These are phyloP conservation scores for Claviceps spartinae DNA, from an alignment of 2,329 filamentous ascomycete genomes.

Conservation along the genomic window DNA sequence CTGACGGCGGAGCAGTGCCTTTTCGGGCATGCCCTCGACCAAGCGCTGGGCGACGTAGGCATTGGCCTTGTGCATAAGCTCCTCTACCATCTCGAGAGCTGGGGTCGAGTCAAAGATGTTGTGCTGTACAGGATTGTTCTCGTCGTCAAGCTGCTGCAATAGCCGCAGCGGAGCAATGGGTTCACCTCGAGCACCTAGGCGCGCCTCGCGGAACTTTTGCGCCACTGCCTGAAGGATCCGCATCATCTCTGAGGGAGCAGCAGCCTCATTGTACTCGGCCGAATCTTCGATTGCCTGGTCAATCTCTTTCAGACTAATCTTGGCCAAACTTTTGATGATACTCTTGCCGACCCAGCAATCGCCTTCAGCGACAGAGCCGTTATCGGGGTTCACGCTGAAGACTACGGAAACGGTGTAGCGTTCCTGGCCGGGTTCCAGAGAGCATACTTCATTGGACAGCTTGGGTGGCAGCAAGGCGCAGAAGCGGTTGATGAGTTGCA, in stretches of 20 bases:
- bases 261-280: slow-evolving; percentile 46
- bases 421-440: slow-evolving; percentile 73
- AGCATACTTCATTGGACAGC: slow-evolving; percentile 77
- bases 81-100: slow-evolving; percentile 87
- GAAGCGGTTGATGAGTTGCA: slow-evolving; percentile 82
- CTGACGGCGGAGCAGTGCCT: slow-evolving; percentile 84
- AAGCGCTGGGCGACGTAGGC: slow-evolving; percentile 78
- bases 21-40: slow-evolving; percentile 66
- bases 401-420: slow-evolving; percentile 85
- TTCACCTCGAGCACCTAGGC: slow-evolving; percentile 66
- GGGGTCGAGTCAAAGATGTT: slow-evolving; percentile 90
- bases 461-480: slow-evolving; percentile 80
- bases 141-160: slow-evolving; percentile 87
- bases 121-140: slow-evolving; percentile 91
- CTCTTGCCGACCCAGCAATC: slow-evolving; percentile 91
- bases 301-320: slow-evolving; percentile 72
- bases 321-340: slow-evolving; percentile 83
- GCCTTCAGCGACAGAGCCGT: slow-evolving; percentile 64
- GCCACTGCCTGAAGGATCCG: slow-evolving; percentile 69
- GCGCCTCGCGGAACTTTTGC: slow-evolving; percentile 79
- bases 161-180: slow-evolving; percentile 77
- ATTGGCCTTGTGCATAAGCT: slow-evolving; percentile 89
- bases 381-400: slow-evolving; percentile 75
- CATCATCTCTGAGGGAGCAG: slow-evolving; percentile 62
- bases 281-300: slow-evolving; percentile 63